Evolutionary conservation across 1,284 basidiomycete species (phyloP).

Genomic region (Vanrija pseudolonga): DNA sequence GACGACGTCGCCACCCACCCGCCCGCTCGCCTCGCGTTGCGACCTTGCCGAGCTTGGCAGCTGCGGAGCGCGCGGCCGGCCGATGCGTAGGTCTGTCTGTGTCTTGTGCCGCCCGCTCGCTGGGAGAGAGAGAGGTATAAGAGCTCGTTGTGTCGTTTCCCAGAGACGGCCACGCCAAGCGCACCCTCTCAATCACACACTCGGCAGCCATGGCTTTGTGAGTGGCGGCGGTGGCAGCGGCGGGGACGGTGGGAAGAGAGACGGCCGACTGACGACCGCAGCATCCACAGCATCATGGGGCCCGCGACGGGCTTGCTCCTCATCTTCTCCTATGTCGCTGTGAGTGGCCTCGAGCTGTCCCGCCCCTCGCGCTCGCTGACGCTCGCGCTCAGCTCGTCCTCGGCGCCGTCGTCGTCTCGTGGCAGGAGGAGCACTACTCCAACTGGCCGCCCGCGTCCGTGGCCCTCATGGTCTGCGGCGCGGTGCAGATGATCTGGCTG

Average conservation of each 20-base stretch:
- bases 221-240: neutral
- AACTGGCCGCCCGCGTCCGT: slow-evolving; percentile 27
- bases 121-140: too few species aligned
- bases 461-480: slow-evolving; percentile 23
- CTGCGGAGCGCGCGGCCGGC: too few species aligned
- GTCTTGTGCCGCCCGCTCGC: too few species aligned
- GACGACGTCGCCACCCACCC: too few species aligned
- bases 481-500: slow-evolving; percentile 22
- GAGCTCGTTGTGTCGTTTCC: too few species aligned
- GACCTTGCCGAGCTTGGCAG: too few species aligned
- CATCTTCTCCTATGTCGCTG: slow-evolving; percentile 6
- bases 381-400: neutral
- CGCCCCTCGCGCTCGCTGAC: slow-evolving; percentile 11
- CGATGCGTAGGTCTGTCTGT: too few species aligned
- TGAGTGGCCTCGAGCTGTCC: neutral
- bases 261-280: too few species aligned
- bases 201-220: slow-evolving; percentile 1
- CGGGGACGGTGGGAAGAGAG: too few species aligned
- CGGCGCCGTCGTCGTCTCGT: slow-evolving; percentile 19
- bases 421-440: slow-evolving; percentile 13
- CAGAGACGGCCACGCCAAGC: too few species aligned
- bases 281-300: too few species aligned
- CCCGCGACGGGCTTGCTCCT: neutral
- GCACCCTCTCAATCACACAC: neutral
- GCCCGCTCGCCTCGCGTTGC: too few species aligned